Conservation (phyloP, 495 filamentous ascomycete species). For the Xylaria venustula region DNA sequence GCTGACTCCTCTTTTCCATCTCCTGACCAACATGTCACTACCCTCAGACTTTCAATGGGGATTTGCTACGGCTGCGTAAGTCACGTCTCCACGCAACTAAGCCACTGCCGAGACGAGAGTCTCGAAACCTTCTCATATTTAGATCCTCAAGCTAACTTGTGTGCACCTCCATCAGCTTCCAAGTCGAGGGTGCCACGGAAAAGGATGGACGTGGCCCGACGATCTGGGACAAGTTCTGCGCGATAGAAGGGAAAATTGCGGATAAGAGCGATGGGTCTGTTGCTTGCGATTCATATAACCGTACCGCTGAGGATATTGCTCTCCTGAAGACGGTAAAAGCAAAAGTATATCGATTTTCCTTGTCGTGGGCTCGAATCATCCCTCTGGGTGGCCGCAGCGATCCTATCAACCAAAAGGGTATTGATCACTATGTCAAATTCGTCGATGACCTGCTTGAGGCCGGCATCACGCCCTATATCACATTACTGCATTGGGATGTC, state of each 20-base stretch:
- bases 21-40: constrained; percentile 47
- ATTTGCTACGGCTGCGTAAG: constrained; percentile 74
- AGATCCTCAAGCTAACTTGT: constrained; percentile 17
- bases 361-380: constrained; percentile 74
- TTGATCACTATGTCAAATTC: constrained; percentile 61
- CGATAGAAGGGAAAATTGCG: constrained; percentile 71
- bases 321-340: constrained; percentile 65
- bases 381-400: constrained; percentile 63
- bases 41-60: constrained; percentile 79
- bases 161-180: constrained; percentile 53
- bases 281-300: constrained; percentile 76
- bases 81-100: constrained; percentile 8
- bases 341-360: constrained; percentile 69
- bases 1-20: constrained; percentile 9
- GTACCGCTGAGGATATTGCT: constrained; percentile 69
- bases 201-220: constrained; percentile 70
- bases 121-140: not conserved
- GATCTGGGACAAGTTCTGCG: constrained; percentile 78
- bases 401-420: constrained; percentile 58
- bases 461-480: constrained; percentile 60
- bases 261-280: constrained; percentile 66
- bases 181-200: constrained; percentile 68
- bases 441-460: constrained; percentile 59
- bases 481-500: constrained; percentile 65
- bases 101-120: not conserved